Evolutionary conservation across 306 rosid genomes (phyloP).

Genomic region (Prunus armeniaca): DNA sequence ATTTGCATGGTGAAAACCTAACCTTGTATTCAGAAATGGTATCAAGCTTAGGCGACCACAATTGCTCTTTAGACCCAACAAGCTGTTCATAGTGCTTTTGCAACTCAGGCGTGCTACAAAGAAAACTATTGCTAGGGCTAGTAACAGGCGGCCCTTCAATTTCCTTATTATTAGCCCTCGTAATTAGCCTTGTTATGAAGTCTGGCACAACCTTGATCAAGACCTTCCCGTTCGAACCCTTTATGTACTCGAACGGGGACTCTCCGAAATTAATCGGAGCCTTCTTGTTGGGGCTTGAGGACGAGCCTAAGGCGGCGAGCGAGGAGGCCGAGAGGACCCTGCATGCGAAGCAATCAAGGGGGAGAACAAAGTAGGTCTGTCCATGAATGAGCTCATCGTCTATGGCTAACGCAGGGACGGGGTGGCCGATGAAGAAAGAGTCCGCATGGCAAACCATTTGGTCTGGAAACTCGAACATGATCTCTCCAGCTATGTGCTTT

Average conservation of each 20-base stretch:
- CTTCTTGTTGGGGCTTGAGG: conserved; percentile 29
- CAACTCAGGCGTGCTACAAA: conserved; percentile 91
- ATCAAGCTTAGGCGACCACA: conserved; percentile 94
- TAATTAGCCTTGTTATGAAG: conserved; percentile 52
- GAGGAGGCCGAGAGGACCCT: conserved; percentile 53
- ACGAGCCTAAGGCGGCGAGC: conserved; percentile 33
- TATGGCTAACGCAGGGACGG: conserved; percentile 56
- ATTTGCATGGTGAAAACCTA: conserved; percentile 75
- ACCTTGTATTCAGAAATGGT: conserved; percentile 72
- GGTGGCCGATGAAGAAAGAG: conserved; percentile 85
- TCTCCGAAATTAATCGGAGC: conserved; percentile 53
- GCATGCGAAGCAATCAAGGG: conserved; percentile 54
- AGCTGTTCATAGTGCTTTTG: conserved; percentile 82
- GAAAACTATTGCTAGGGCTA: conserved; percentile 11
- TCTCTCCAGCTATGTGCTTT: conserved; percentile 72
- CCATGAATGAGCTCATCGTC: conserved; percentile 61
- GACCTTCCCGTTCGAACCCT: conserved; percentile 52
- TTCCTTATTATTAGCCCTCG: conserved; percentile 4
- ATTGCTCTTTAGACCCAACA: conserved; percentile 66
- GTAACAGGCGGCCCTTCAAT: neutral
- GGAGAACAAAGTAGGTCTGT: conserved; percentile 87
- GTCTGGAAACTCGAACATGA: conserved; percentile 85
- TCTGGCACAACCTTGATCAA: conserved; percentile 83
- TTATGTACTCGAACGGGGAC: conserved; percentile 68
- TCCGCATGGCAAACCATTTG: conserved; percentile 77